Evolutionary conservation across 2,329 filamentous ascomycete species (phyloP), one percentile per base, ranked within the genome.

Genomic region (Beauveria bassiana): DNA sequence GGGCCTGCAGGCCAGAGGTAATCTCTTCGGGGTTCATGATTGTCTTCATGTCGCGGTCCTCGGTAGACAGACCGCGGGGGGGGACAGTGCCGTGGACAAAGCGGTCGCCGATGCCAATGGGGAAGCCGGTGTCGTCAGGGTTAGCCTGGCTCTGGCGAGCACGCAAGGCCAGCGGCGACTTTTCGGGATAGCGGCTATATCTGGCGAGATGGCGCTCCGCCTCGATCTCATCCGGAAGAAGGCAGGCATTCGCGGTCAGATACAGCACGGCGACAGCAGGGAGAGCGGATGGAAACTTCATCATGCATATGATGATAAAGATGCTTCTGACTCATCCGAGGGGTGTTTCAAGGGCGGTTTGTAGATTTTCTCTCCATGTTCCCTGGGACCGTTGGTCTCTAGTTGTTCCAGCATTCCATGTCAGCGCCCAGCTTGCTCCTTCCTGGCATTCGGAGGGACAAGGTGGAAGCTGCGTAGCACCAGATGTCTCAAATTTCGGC

Each of bases 1-100:
- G 75, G 28, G 72, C 77, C 31, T 75, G 66, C 38, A 81, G 70
- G 1, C 74, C 79, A 2, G 77, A 77, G 50, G 72, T 71, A 58
- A 82, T 72, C 65, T 82, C 80, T 12, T 67, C 65, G 43, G 75
- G 70, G 54, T 75, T 81, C 68, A 82, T 73, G 66, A 81, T 76
- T 57, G 72, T 75, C 47, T 70, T 64, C 59, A 80, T 73, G 34
- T 69, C 69, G 62, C 72, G 71, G 24, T 75, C 71, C 43, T 74
- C 69, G 2, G 66, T 65, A 12, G 72, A 70, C 5, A 74, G 61
- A 26, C 74, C 74, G n/a, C 66, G 61, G 3, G 74, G 74, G 0
- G 63, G 63, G 14, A 74, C 64, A 3, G 71, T 71, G 40, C 78
- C 79, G 61, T 72, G 69, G 20, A 72, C 68, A 69, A 77, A 77